phyloP scores from a whole-genome alignment of 352 stramenopile genomes.

The Phytophthora citrophthora region DNA sequence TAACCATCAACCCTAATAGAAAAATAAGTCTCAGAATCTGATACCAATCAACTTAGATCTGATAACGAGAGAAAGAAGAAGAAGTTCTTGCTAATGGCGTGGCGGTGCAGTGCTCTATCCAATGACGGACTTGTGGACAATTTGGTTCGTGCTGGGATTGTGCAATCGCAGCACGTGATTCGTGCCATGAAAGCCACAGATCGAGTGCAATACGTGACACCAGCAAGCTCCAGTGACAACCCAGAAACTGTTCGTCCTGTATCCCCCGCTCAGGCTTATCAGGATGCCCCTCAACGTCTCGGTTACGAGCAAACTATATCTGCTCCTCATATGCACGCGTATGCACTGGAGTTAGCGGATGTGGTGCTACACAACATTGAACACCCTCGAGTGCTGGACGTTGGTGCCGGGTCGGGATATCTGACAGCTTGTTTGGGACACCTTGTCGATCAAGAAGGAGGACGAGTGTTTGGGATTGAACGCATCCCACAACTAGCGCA shows the following conservation, averaged over 20 bases:
- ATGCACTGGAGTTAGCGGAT: slow-evolving; percentile 77
- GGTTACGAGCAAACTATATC: slow-evolving; percentile 90
- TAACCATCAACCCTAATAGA: background rate
- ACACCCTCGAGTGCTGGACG: slow-evolving; percentile 90
- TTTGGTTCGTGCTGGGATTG: slow-evolving; percentile 63
- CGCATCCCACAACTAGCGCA: slow-evolving; percentile 86
- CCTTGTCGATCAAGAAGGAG: slow-evolving; percentile 56
- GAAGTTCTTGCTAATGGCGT: slow-evolving; percentile 51
- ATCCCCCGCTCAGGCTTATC: slow-evolving; percentile 62
- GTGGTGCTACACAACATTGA: slow-evolving; percentile 50
- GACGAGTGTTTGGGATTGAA: slow-evolving; percentile 92
- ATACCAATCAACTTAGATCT: slow-evolving; percentile 1
- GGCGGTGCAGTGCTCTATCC: slow-evolving; percentile 70
- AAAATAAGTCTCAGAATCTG: background rate
- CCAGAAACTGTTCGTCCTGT: slow-evolving; percentile 9
- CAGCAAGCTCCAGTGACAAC: slow-evolving; percentile 3
- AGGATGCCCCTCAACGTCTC: slow-evolving; percentile 84
- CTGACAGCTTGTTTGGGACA: slow-evolving; percentile 93
- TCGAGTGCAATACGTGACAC: slow-evolving; percentile 64
- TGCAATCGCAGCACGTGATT: slow-evolving; percentile 67
- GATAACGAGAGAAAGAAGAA: slow-evolving; percentile 7
- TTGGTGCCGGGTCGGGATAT: slow-evolving; percentile 96
- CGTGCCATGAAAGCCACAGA: slow-evolving; percentile 83
- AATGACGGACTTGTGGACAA: slow-evolving; percentile 82
- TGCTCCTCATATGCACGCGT: slow-evolving; percentile 92